Evolutionary conservation across 2,329 filamentous ascomycete species (phyloP), one percentile per base, ranked within the genome.

Genomic region (Colletotrichum cordylinicola): DNA sequence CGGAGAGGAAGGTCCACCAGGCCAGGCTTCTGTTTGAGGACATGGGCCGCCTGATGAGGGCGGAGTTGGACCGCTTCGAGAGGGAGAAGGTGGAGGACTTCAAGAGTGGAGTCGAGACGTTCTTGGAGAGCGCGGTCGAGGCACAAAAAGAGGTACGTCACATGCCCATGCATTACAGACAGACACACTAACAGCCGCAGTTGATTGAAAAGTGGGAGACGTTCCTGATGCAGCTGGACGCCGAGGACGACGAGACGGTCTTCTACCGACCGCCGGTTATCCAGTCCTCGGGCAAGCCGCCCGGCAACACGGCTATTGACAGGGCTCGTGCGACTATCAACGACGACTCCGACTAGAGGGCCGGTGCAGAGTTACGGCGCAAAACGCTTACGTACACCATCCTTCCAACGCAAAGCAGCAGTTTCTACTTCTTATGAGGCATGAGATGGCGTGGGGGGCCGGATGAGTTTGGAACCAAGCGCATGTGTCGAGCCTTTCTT

Each of bases 41-140:
- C 82, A 98, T 99, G 96, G 97, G 97, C 16, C 91, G 96, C 15
- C 87, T 98, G 82, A 97, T 99, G 96, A 92, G 95, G 76, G 90
- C 90, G 43, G 97, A 99, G 85, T 89, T 99, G 79, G 97, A 98
- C 81, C 91, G 96, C 21, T 99, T 99, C 82, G 97, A 99, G 87
- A 92, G 91, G 80, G 97, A 99, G 86, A 99, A 99, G 88, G 97
- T 99, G 4, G 97, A 99, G 83, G 97, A 99, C 83, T 99, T 99
- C 85, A 99, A 99, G 89, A 97, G 94, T 77, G 96, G 96, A 0
- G 96, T 99, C 3, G 97, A 99, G 87, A 99, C 97, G 2, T 99
- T 98, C 86, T 86, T 99, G 80, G 97, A 99, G 88, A 96, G 97
- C 81, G 95, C 97, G 5, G 96, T 99, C 6, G 97, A 99, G 86